These are phyloP conservation scores for Rosa persica DNA, from an alignment of 306 rosid species.

Conservation along the genomic window DNA sequence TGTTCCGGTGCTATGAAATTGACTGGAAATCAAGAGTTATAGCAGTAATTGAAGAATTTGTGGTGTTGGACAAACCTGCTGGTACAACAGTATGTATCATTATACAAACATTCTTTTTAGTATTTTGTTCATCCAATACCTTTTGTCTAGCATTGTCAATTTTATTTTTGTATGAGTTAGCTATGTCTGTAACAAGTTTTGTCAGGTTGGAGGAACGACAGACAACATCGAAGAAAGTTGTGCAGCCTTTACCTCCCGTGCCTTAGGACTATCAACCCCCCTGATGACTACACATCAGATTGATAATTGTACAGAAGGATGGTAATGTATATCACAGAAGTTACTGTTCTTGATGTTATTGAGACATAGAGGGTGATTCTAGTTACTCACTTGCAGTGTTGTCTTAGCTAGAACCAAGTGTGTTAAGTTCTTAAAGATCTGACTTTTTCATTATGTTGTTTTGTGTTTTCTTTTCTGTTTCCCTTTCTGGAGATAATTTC, in stretches of 20 bases:
- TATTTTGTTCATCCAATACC: background rate
- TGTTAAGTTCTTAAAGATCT: background rate
- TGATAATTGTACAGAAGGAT: conserved; percentile 97
- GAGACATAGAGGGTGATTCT: conserved; percentile 28
- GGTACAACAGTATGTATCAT: conserved; percentile 79
- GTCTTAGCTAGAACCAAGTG: conserved; percentile 72
- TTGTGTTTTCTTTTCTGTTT: conserved; percentile 9
- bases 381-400: conserved; percentile 58
- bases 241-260: too few relatives aligned
- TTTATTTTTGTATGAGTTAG: conserved; percentile 1
- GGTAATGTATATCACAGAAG: conserved; percentile 46
- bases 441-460: background rate
- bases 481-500: background rate
- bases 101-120: background rate
- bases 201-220: conserved; percentile 89
- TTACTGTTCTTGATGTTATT: conserved; percentile 19
- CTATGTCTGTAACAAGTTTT: conserved; percentile 11
- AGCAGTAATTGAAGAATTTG: conserved; percentile 69
- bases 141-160: conserved; percentile 3
- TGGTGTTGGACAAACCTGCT: conserved; percentile 91
- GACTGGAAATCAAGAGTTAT: conserved; percentile 88
- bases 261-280: too few relatives aligned
- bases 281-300: too few relatives aligned
- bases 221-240: conserved; percentile 86
- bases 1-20: conserved; percentile 81